These are phyloP conservation scores for Candida ponderosae DNA, from an alignment of 805 yeast genomes.

Conservation along the genomic window DNA sequence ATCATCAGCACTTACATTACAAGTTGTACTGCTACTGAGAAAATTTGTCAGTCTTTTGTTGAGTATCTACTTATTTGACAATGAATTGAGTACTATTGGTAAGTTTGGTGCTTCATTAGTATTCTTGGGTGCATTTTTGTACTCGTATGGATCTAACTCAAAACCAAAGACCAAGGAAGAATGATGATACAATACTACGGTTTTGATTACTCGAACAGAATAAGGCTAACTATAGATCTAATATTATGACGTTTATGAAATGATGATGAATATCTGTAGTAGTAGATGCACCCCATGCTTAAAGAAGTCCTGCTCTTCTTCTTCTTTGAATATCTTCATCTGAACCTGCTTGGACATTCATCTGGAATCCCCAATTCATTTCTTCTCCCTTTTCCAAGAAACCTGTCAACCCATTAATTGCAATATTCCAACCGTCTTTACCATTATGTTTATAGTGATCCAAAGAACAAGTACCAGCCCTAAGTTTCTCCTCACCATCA, in stretches of 20 bases:
- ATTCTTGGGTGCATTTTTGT: constrained; percentile 46
- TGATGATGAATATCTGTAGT: no score
- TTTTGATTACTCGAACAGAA: no score
- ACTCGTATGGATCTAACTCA: constrained; percentile 24
- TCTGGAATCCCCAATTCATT: constrained; percentile 79
- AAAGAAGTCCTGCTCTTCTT: constrained; percentile 16
- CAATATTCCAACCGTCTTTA: constrained; percentile 43
- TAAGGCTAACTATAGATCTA: no score
- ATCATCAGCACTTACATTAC: constrained; percentile 55
- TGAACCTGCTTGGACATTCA: constrained; percentile 76
- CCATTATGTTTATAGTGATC: constrained; percentile 42
- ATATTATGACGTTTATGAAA: no score
- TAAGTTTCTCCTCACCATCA: constrained; percentile 30
- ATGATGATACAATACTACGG: constrained; percentile 9
- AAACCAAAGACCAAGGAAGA: constrained; percentile 19
- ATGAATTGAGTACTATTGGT: constrained; percentile 29
- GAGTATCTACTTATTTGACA: constrained; percentile 47
- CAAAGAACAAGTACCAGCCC: constrained; percentile 77
- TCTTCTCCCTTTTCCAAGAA: constrained; percentile 71
- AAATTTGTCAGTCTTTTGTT: constrained; percentile 53
- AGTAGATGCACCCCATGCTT: no score
- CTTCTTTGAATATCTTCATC: constrained; percentile 67
- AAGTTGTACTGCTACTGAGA: constrained; percentile 51
- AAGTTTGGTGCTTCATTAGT: constrained; percentile 43
- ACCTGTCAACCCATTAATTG: constrained; percentile 59